These are phyloP conservation scores for Sanguinoderma infundibulare DNA, from an alignment of 1,284 basidiomycete genomes.

Conservation along the genomic window DNA sequence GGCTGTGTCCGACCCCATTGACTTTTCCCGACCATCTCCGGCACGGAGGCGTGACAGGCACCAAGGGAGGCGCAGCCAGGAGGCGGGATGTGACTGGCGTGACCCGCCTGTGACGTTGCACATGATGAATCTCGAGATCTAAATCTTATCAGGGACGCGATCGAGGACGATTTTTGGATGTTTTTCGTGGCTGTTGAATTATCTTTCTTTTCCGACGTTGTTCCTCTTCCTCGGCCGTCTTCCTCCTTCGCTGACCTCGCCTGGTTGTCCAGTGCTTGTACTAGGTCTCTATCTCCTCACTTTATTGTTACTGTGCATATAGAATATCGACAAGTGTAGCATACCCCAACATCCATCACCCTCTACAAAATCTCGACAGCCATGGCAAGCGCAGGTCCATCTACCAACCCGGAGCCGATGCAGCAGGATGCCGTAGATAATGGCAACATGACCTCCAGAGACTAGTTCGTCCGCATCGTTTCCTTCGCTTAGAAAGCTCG, in stretches of 20 bases:
- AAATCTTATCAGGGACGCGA: constrained; percentile 1
- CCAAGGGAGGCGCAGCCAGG: neutral
- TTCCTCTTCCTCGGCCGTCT: neutral
- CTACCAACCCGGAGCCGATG: constrained; percentile 40
- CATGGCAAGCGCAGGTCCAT: constrained; percentile 49
- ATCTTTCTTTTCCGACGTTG: neutral
- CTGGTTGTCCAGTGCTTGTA: neutral
- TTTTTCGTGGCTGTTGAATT: neutral
- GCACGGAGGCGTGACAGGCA: neutral
- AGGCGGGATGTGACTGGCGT: neutral
- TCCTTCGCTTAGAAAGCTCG: constrained; percentile 27
- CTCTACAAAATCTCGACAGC: constrained; percentile 10
- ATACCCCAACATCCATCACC: constrained; percentile 4
- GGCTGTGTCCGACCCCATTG: neutral
- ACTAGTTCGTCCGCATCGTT: constrained; percentile 67
- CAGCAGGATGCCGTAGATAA: constrained; percentile 30
- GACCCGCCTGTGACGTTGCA: neutral
- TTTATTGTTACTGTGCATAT: neutral
- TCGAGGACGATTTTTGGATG: neutral
- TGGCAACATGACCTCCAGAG: constrained; percentile 72
- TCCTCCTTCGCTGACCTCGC: neutral
- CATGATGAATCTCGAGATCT: neutral
- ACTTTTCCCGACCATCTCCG: too few relatives aligned
- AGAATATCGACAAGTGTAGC: constrained; percentile 17
- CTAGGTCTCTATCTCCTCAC: neutral